Base-by-base conservation (phyloP, 257 asterid genomes). In the Fraxinus anomala region DNA sequence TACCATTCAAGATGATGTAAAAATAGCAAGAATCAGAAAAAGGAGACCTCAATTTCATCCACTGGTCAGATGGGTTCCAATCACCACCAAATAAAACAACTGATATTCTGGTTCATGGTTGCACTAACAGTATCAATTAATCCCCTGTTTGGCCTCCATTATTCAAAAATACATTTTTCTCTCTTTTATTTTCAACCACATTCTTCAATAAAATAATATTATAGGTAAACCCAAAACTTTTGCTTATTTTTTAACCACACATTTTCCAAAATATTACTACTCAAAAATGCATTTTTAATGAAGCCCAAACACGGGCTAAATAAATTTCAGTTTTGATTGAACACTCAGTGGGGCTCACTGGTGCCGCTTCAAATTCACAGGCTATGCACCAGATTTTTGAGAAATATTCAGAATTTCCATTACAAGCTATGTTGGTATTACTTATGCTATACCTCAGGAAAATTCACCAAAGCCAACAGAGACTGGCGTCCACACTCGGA, bases 401-500 rank as follows among this genome's bases (percentile, higher is more conserved):
- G 33, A 63, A 42, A 63, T 63, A 24, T 63, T 63, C 36, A 59
- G 67, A 59, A 59, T 59, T 21, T 59, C 67, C 67, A 26, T 11
- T 5, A 3, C 6, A 26, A 26, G 34, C 6, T 23, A 24, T 24
- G 34, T 3, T 63, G n/a, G 21, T 24, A 63, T 26, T 10, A n/a
- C 33, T 56, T 75, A 2, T 36, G 44, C 13, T 11, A 54, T 89
- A 96, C 99, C 98, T 93, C 97, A 6, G 99, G 97, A 80, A 92
- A 96, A 88, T 96, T 89, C 82, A 89, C 92, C 87, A 93, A 81
- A 80, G 89, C 84, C 86, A 92, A 80, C 92, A 93, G 85, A 82
- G 99, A 97, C 85, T 93, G 96, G 75, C 98, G 94, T 74, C 98
- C 98, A 82, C 96, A 90, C 84, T 91, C 96, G 71, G 97, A 92